Evolutionary conservation across 352 stramenopile genomes (phyloP).

Genomic region (Elongisporangium prolatum): DNA sequence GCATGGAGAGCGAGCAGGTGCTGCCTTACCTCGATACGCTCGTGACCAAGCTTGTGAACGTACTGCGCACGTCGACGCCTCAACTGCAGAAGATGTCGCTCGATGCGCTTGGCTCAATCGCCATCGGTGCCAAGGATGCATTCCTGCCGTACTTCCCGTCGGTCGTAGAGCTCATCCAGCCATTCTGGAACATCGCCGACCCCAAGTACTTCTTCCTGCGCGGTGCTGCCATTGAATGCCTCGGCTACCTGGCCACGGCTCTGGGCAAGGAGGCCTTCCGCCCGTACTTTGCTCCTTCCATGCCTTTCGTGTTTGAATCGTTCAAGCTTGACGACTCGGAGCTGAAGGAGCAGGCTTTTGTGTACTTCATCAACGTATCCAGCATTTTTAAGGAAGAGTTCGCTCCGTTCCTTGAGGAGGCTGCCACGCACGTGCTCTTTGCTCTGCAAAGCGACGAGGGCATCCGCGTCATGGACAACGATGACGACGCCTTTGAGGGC

Average conservation of each 20-base stretch:
- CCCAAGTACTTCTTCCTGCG: conserved; percentile 92
- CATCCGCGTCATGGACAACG: conserved; percentile 64
- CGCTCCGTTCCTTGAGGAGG: conserved; percentile 86
- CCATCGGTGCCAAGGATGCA: conserved; percentile 95
- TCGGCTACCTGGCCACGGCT: conserved; percentile 97
- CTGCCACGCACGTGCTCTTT: conserved; percentile 62
- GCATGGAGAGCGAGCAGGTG: conserved; percentile 94
- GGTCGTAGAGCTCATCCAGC: conserved; percentile 83
- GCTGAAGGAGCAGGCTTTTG: conserved; percentile 97
- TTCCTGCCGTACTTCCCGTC: conserved; percentile 95
- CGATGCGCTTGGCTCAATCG: conserved; percentile 94
- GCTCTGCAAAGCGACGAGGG: conserved; percentile 76
- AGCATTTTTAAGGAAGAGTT: conserved; percentile 99
- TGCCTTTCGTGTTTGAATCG: conserved; percentile 93
- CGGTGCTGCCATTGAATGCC: conserved; percentile 95
- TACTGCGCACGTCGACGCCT: conserved; percentile 90
- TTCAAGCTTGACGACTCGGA: conserved; percentile 93
- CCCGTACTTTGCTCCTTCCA: conserved; percentile 92
- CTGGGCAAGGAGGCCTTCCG: conserved; percentile 95
- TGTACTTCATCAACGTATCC: conserved; percentile 97
- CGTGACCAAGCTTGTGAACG: conserved; percentile 93
- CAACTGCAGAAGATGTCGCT: conserved; percentile 97
- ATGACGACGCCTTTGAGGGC: conserved; percentile 65
- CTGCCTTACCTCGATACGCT: conserved; percentile 93
- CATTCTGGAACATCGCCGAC: conserved; percentile 90